Evolutionary conservation across 805 yeast genomes (phyloP), one percentile per base, ranked within the genome.

Genomic region (Wickerhamiella hasegawae): DNA sequence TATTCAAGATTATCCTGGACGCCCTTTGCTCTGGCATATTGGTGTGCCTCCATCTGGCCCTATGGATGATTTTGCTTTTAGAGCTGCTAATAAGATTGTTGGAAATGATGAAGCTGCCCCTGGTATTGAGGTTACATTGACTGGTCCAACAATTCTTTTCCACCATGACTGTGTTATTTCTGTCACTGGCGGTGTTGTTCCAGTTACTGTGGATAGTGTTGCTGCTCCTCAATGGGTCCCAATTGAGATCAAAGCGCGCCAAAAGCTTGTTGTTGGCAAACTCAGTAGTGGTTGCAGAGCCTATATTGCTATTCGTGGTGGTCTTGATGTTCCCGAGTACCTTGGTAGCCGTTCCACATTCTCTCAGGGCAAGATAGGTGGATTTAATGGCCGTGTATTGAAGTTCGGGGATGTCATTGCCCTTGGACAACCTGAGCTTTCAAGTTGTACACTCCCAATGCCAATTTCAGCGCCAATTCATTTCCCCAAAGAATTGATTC

Each of bases 21-120:
- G 98, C 63, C 65, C 65, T 36, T 77, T 83, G n/a, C 55, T 68
- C 40, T 80, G 92, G 92, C 73, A 79, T 52, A 69, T 79, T 46
- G 98, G 98, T 55, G 97, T 87, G 37, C 98, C 98, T 18, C 97
- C 97, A 5, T 82, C 94, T 28, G 98, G 98, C 31, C 95, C 97
- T 40, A 90, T 87, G 97, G 98, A 87, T 59, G 71, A 75, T 41
- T 85, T 76, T 49, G 75, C 96, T 4, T 85, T 85, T 63, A 68
- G 95, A 49, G 55, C 82, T 42, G 95, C 94, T 16, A 87, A 87
- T 63, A 65, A 79, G 52, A 73, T 82, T 49, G 97, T 87, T 31
- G 97, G 96, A 40, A 90, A 87, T 58, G 70, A 76, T 45, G 59
- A 65, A 43, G 62, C 67, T 31, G 78, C 95, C 9, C 94, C 97